Percentiles rank a stretch among this genome's conserved stretches.
Conservation (phyloP, 331 rosid species). For the Spiraea crenata region DNA sequence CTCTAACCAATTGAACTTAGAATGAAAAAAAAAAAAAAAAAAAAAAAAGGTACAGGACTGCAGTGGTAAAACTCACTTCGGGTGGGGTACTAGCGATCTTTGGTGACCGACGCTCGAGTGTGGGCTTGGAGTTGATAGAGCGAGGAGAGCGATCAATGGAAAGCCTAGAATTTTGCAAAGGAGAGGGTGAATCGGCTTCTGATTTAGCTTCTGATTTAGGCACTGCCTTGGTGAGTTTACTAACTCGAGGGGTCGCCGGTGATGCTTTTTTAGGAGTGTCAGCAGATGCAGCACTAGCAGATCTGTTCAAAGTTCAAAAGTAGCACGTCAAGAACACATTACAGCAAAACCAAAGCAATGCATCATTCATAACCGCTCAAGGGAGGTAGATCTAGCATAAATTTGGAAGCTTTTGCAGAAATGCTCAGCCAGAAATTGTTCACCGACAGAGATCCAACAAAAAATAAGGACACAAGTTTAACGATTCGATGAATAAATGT, state of each 20-base stretch:
- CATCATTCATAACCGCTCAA: slow-evolving; percentile 7
- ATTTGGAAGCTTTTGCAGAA: slow-evolving; percentile 16
- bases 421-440: not conserved
- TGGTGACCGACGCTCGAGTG: slow-evolving; percentile 61
- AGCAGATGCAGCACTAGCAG: slow-evolving; percentile 35
- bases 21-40: slow-evolving; percentile 1
- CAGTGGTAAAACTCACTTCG: slow-evolving; percentile 58
- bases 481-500: no score
- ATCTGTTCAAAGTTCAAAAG: slow-evolving; percentile 52
- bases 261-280: slow-evolving; percentile 42
- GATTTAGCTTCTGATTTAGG: slow-evolving; percentile 36
- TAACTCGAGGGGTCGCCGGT: slow-evolving; percentile 75
- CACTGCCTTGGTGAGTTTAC: slow-evolving; percentile 59
- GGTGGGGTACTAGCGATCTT: slow-evolving; percentile 59
- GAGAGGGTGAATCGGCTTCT: slow-evolving; percentile 73
- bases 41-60: not conserved
- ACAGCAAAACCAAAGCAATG: not conserved
- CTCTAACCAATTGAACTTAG: not conserved
- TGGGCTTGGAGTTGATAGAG: slow-evolving; percentile 54
- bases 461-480: not conserved
- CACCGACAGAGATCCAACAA: not conserved
- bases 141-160: slow-evolving; percentile 83
- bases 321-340: slow-evolving; percentile 3
- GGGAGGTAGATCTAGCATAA: slow-evolving; percentile 42
- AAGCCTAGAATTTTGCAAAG: slow-evolving; percentile 60